These are phyloP conservation scores for Kuraishia cidri DNA, from an alignment of 805 yeast genomes.

Conservation along the genomic window DNA sequence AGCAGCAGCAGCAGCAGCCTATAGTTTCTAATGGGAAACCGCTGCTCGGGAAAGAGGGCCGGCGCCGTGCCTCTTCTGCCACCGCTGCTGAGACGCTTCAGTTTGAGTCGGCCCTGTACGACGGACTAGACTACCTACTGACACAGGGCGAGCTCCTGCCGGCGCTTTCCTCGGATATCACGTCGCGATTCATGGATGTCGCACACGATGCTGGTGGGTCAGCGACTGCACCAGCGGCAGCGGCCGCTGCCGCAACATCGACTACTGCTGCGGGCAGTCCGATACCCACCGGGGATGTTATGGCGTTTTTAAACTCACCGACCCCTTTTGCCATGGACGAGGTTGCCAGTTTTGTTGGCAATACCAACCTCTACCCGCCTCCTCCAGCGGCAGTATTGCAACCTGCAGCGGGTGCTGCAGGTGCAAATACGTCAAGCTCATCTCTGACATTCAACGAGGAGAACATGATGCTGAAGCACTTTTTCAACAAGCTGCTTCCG, in stretches of 20 bases:
- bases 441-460: constrained; percentile 31
- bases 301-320: too few species aligned
- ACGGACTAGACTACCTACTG: constrained; percentile 20
- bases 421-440: neutral
- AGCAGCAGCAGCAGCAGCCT: too few species aligned
- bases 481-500: constrained; percentile 43
- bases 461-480: constrained; percentile 45
- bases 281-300: neutral
- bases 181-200: neutral
- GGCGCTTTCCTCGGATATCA: neutral
- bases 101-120: constrained; percentile 19
- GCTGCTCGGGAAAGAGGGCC: too few species aligned
- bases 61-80: too few species aligned
- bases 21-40: too few species aligned
- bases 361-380: constrained; percentile 8
- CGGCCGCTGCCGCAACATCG: neutral
- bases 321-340: constrained; percentile 5
- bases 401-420: too few species aligned
- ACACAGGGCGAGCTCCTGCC: constrained; percentile 3
- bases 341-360: constrained; percentile 11
- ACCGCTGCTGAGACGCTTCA: constrained; percentile 15
- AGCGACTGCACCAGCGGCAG: neutral
- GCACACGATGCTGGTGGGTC: too few species aligned
- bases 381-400: too few species aligned
- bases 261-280: neutral